Evolutionary conservation across 2,329 filamentous ascomycete genomes (phyloP), one percentile per base, ranked within the genome.

Genomic region (Incumbomyces lentus): DNA sequence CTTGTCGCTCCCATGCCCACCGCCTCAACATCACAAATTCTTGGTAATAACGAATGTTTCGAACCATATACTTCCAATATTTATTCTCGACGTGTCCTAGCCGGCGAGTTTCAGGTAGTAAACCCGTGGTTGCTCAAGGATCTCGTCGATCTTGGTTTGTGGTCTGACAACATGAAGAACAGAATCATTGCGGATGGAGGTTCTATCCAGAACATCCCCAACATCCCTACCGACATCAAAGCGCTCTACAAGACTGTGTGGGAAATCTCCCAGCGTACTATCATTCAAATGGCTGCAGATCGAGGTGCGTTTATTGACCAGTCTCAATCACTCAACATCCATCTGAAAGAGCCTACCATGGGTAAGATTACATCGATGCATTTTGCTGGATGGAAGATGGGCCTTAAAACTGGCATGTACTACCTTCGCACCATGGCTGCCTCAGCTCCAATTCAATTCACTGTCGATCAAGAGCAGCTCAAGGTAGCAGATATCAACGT

Each of bases 151-250:
- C 86, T 95, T 73, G 92, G 92, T 51, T 76, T 98, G 37, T 98
- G 92, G 92, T 95, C 90, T 40, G 90, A 98, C 70, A 87, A 88
- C 72, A 98, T 98, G 92, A 98, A 98, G 82, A 98, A 98, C 76
- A 88, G 92, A 60, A 98, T 98, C 75, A 98, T 98, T 61, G 84
- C 92, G 48, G 90, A 95, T 52, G 86, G 86, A 57, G 92, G 92
- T 56, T 96, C 90, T 16, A 84, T 98, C 47, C 92, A 96, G 68
- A 90, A 92, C 68, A 90, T 98, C 53, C 86, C 90, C 63, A 96
- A 93, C 70, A 95, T 98, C 53, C 90, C 92, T 12, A 79, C 84
- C 29, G 92, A 98, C 58, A 84, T 94, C 75, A 98, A 98, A 75
- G 81, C 83, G 33, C 78, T 98, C 6, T 98, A 98, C 79, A 98